phyloP scores from a whole-genome alignment of 441 rosid genomes.

The Populus trichocarpa region DNA sequence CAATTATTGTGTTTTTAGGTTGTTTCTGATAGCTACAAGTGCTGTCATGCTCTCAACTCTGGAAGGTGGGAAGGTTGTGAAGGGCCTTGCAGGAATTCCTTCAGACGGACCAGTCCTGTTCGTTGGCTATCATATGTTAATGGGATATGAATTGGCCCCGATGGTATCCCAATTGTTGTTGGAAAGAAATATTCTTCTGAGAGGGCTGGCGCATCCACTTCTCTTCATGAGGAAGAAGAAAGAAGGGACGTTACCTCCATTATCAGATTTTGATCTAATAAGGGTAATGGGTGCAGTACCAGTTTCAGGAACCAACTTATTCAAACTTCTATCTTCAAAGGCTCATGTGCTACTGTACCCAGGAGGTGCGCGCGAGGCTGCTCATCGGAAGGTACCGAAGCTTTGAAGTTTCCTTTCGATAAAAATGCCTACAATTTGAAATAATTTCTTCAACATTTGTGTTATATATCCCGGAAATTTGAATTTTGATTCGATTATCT shows the following conservation, averaged over 20 bases:
- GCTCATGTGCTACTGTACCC: slow-evolving; percentile 71
- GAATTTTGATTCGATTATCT: too few relatives aligned
- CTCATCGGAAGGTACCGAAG: slow-evolving; percentile 60
- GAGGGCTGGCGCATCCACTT: slow-evolving; percentile 70
- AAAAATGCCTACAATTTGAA: too few relatives aligned
- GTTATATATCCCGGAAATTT: too few relatives aligned
- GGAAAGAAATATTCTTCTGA: slow-evolving; percentile 58
- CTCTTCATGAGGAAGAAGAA: slow-evolving; percentile 33
- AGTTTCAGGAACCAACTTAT: slow-evolving; percentile 54
- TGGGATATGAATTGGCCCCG: slow-evolving; percentile 56
- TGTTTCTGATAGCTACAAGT: slow-evolving; percentile 30
- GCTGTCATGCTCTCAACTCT: slow-evolving; percentile 77
- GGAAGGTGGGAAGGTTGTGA: slow-evolving; percentile 62
- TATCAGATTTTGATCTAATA: slow-evolving; percentile 35
- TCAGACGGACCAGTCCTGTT: slow-evolving; percentile 69
- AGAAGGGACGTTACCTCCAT: slow-evolving; percentile 39
- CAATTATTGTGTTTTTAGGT: slow-evolving; percentile 30
- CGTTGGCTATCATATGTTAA: slow-evolving; percentile 73
- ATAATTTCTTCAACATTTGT: too few relatives aligned
- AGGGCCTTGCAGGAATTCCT: slow-evolving; percentile 70
- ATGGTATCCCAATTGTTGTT: slow-evolving; percentile 38
- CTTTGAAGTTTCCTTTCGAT: too few relatives aligned
- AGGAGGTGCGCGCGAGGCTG: slow-evolving; percentile 80
- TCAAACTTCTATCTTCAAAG: slow-evolving; percentile 59
- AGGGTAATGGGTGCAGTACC: slow-evolving; percentile 82